Evolutionary conservation across 805 yeast species (phyloP), one percentile per base, ranked within the genome.

Genomic region (Sungouiozyma intestinalis): DNA sequence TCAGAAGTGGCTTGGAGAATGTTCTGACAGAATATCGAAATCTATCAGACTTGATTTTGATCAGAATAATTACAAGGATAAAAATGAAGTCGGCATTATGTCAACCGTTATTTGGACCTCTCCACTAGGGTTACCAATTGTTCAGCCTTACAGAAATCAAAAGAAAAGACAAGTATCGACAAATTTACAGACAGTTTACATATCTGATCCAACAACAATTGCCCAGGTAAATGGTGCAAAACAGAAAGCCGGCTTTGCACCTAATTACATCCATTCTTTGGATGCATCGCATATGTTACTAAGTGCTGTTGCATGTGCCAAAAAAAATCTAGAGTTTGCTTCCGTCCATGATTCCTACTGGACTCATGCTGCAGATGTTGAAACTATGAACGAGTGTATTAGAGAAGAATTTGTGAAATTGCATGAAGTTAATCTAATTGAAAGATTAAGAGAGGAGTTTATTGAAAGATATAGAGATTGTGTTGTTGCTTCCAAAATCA

Each of bases 341-440:
- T 79, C 97, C 0, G 98, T 90, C 18, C 98, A 90, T 63, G 98
- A 90, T 60, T 90, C 97, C 0, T 90, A 85, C 61, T 90, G 98
- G 98, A 87, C 97, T 0, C 97, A 92, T 59, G 97, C 98, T 1
- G 67, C 76, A 39, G 90, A 85, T 58, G 78, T 90, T 35, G 80
- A 79, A 45, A 57, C 55, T 3, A 80, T 90, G 92, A 85, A 79
- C 61, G 54, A 52, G 13, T 66, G 74, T 36, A 66, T 92, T 48
- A 74, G 98, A 56, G 79, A 82, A 32, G 79, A 84, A 45, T 90
- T 90, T 60, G 81, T 92, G 47, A 66, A 72, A 40, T 67, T 90
- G 43, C 97, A 90, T 59, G 74, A 74, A 46, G 79, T 73, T 27
- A 81, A 87, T 59, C 68, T 88, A 51, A 74, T 90, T 53, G 74